phyloP scores from a whole-genome alignment of 345 rosid species.

The Aquilaria sinensis region DNA sequence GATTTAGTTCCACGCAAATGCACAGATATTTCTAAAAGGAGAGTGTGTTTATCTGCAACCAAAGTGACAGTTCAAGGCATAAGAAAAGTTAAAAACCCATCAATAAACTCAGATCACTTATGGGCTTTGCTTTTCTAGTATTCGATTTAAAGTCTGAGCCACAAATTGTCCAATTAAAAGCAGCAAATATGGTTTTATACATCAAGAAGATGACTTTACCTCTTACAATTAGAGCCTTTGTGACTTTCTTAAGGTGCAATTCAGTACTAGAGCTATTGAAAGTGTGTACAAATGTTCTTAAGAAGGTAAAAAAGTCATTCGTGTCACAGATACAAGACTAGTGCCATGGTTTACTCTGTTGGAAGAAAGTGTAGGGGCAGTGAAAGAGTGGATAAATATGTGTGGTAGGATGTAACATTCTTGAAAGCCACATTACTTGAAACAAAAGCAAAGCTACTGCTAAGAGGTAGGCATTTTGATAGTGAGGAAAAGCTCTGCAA shows the following conservation, averaged over 20 bases:
- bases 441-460: constrained; percentile 79
- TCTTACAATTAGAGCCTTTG: constrained; percentile 70
- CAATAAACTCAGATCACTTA: constrained; percentile 56
- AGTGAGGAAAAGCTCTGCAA: constrained; percentile 80
- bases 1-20: constrained; percentile 79
- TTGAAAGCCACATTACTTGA: constrained; percentile 73
- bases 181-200: constrained; percentile 66
- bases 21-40: constrained; percentile 54
- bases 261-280: constrained; percentile 79
- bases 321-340: constrained; percentile 83
- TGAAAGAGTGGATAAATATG: constrained; percentile 68
- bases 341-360: constrained; percentile 79
- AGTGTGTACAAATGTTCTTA: constrained; percentile 82
- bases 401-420: constrained; percentile 90
- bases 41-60: constrained; percentile 48
- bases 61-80: constrained; percentile 63
- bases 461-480: constrained; percentile 85
- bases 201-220: constrained; percentile 83
- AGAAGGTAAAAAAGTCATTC: constrained; percentile 90
- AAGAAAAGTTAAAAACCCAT: constrained; percentile 45
- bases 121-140: constrained; percentile 93
- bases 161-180: constrained; percentile 69
- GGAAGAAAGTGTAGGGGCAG: constrained; percentile 58
- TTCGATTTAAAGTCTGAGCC: constrained; percentile 88
- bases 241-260: constrained; percentile 79